Percentiles rank a stretch among this genome's conserved stretches.
Evolutionary conservation across 306 rosid genomes (phyloP).

Genomic region (Trichosanthes truncata): DNA sequence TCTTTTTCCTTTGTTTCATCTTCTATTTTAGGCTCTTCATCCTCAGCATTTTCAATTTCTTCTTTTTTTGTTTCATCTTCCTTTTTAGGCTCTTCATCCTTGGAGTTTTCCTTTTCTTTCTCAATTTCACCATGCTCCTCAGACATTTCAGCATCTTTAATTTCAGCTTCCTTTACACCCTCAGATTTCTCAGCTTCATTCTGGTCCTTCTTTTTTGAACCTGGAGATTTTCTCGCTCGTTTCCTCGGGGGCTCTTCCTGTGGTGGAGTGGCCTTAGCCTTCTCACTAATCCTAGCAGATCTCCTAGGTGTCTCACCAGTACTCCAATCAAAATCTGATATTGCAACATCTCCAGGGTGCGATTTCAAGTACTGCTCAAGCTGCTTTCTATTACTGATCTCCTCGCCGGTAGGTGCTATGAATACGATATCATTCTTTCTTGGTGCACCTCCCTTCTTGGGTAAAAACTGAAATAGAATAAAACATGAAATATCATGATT

Average conservation of each 20-base stretch:
- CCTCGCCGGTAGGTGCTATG: constrained; percentile 81
- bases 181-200: constrained; percentile 19
- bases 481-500: neutral
- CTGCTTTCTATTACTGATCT: constrained; percentile 50
- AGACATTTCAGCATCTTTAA: constrained; percentile 16
- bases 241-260: constrained; percentile 56
- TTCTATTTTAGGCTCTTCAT: neutral
- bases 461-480: constrained; percentile 36
- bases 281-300: constrained; percentile 85
- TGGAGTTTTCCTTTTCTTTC: constrained; percentile 11
- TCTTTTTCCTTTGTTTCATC: constrained; percentile 8
- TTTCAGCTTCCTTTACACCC: constrained; percentile 18
- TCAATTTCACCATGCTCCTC: constrained; percentile 3
- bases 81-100: constrained; percentile 23
- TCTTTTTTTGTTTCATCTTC: constrained; percentile 21
- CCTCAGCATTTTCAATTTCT: constrained; percentile 5
- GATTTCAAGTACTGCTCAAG: constrained; percentile 79
- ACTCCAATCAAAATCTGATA: constrained; percentile 79
- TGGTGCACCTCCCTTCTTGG: constrained; percentile 74
- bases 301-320: constrained; percentile 87
- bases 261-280: constrained; percentile 61
- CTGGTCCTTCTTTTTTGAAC: constrained; percentile 45
- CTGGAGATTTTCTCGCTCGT: constrained; percentile 51
- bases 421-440: constrained; percentile 62
- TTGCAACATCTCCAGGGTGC: constrained; percentile 54